A percentile compares a stretch with the other conserved stretches of the same genome.
phyloP scores from a whole-genome alignment of 306 rosid species.

The Cyamopsis tetragonoloba region DNA sequence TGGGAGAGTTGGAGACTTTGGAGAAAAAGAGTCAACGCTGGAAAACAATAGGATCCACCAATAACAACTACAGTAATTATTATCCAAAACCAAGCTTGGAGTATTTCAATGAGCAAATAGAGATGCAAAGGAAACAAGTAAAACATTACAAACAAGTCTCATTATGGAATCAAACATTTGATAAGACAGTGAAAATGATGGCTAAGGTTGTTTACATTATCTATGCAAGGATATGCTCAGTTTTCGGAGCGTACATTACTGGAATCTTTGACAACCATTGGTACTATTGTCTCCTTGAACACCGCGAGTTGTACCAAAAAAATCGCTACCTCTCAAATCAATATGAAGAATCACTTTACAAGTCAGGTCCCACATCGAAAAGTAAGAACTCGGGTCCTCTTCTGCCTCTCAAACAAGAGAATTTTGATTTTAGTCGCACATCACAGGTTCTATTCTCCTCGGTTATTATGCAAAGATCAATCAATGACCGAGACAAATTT shows the following conservation, averaged over 20 bases:
- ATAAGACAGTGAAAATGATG: conserved; percentile 51
- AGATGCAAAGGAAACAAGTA: conserved; percentile 39
- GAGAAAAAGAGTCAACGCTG: conserved; percentile 35
- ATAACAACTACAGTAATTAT: not conserved
- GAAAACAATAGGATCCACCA: not conserved
- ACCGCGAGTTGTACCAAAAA: conserved; percentile 15
- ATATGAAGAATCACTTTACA: not conserved
- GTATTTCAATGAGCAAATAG: conserved; percentile 24
- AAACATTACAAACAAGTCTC: conserved; percentile 49
- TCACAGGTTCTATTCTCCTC: no score
- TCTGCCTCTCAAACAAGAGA: no score
- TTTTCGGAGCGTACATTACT: conserved; percentile 40
- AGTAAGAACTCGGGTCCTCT: conserved; percentile 47
- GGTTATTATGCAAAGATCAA: no score
- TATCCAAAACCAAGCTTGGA: conserved; percentile 22
- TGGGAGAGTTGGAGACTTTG: conserved; percentile 35
- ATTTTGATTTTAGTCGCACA: no score
- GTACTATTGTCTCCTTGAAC: conserved; percentile 35
- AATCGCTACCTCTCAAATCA: not conserved
- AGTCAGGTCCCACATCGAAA: not conserved
- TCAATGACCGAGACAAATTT: no score
- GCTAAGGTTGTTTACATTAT: conserved; percentile 47
- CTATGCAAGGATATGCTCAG: conserved; percentile 42
- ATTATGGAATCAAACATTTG: conserved; percentile 57
- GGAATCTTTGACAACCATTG: not conserved